These are phyloP conservation scores for Pythium dissimile DNA, from an alignment of 352 stramenopile species.

Conservation along the genomic window DNA sequence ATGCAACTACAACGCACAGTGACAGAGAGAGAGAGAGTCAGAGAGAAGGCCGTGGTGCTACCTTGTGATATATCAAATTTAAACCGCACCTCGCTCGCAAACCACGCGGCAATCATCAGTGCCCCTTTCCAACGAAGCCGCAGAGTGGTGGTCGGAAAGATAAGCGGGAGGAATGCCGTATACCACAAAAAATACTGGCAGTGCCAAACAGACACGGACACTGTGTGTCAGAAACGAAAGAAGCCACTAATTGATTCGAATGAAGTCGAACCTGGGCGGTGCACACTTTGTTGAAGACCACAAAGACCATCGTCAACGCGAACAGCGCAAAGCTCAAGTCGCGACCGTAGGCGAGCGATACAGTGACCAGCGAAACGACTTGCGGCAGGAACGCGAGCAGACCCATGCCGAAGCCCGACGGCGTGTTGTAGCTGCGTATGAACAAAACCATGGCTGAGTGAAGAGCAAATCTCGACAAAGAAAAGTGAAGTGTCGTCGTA, in stretches of 20 bases:
- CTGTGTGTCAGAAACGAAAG: neutral
- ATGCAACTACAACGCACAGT: conserved; percentile 41
- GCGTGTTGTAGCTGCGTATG: conserved; percentile 69
- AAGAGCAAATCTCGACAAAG: neutral
- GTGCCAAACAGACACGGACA: conserved; percentile 40
- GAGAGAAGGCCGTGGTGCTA: no score
- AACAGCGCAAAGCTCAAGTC: conserved; percentile 95
- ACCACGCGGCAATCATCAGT: conserved; percentile 64
- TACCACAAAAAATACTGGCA: conserved; percentile 99
- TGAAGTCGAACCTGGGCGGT: conserved; percentile 66
- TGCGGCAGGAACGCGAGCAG: conserved; percentile 85
- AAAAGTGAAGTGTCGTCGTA: conserved; percentile 16
- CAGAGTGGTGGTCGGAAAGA: conserved; percentile 71
- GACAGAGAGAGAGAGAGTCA: neutral
- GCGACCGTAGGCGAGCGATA: conserved; percentile 62
- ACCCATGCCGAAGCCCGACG: conserved; percentile 68
- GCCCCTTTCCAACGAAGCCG: conserved; percentile 60
- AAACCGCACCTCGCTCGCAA: conserved; percentile 61
- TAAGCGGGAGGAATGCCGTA: conserved; percentile 87
- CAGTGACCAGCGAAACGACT: conserved; percentile 67
- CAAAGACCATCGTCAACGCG: conserved; percentile 97
- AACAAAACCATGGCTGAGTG: neutral
- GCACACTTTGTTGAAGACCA: conserved; percentile 97
- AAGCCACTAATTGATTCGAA: neutral
- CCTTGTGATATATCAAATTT: no score